Evolutionary conservation across 2,329 filamentous ascomycete genomes (phyloP).

Genomic region (Verticillium tricorpus): DNA sequence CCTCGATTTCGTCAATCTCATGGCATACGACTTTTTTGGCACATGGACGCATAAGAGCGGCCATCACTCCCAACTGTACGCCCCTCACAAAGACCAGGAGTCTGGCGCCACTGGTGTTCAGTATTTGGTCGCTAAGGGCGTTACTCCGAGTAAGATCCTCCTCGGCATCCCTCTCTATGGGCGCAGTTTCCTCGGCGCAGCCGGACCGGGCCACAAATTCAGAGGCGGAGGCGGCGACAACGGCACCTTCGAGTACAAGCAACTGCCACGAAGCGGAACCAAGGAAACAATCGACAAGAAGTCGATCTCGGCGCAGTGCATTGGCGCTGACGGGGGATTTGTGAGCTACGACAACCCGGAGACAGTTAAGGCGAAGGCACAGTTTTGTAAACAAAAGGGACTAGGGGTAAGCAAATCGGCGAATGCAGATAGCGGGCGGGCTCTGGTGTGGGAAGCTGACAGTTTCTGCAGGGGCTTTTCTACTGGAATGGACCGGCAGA

Average conservation of each 20-base stretch:
- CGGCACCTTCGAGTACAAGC: conserved; percentile 69
- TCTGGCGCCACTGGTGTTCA: conserved; percentile 64
- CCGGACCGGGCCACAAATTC: conserved; percentile 60
- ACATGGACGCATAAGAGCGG: conserved; percentile 64
- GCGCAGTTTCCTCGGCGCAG: conserved; percentile 65
- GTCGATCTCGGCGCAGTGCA: conserved; percentile 65
- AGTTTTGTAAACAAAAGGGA: conserved; percentile 65
- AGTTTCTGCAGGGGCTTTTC: conserved; percentile 60
- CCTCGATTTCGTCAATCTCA: conserved; percentile 73
- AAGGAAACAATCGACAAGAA: conserved; percentile 65
- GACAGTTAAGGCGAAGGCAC: conserved; percentile 71
- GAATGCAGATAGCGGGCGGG: neutral
- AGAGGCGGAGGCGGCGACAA: conserved; percentile 54
- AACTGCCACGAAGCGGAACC: conserved; percentile 58
- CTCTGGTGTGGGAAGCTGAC: neutral
- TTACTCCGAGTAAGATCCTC: conserved; percentile 67
- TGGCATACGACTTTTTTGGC: conserved; percentile 76
- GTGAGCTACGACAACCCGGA: conserved; percentile 76
- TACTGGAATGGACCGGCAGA: conserved; percentile 80
- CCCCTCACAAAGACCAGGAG: conserved; percentile 53
- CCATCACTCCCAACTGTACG: conserved; percentile 72
- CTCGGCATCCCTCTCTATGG: conserved; percentile 74
- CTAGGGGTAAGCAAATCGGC: conserved; percentile 50
- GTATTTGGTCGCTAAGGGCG: conserved; percentile 61
- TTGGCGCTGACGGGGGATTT: conserved; percentile 70